Conservation (phyloP, 306 rosid genomes). For the Amphicarpaea edgeworthii region DNA sequence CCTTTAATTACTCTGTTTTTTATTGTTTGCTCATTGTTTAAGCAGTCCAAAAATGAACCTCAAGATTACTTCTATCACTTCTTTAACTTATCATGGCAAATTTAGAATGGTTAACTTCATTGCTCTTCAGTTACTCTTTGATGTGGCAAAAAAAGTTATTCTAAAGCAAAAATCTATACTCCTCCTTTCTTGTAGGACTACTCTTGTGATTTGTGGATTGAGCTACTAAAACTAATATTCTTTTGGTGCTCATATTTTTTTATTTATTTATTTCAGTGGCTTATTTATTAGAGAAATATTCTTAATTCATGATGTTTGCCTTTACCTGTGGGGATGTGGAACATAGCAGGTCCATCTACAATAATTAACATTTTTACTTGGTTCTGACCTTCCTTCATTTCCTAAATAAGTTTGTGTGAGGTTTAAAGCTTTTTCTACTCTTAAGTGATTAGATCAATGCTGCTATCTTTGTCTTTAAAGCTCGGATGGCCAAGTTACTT, state of each 20-base stretch:
- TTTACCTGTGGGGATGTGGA: background rate
- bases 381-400: too few species aligned
- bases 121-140: constrained; percentile 37
- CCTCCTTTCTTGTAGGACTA: constrained; percentile 62
- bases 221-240: constrained; percentile 60
- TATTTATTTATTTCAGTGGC: constrained; percentile 14
- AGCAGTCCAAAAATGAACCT: too few species aligned
- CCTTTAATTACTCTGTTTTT: constrained; percentile 35
- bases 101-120: background rate
- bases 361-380: constrained; percentile 1
- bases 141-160: constrained; percentile 17
- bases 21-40: too few species aligned
- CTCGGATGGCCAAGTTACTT: constrained; percentile 8
- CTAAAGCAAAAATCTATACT: constrained; percentile 29
- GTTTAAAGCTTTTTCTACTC: background rate
- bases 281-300: constrained; percentile 21
- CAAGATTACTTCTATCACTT: constrained; percentile 14
- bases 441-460: background rate
- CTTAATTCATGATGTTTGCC: too few species aligned
- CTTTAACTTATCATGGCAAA: constrained; percentile 23
- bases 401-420: too few species aligned
- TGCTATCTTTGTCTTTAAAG: background rate
- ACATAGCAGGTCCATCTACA: background rate
- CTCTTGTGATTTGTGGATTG: constrained; percentile 60
- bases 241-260: constrained; percentile 17